Conservation (phyloP, 768 basidiomycete species). For the Fistulinella prunicolor region DNA sequence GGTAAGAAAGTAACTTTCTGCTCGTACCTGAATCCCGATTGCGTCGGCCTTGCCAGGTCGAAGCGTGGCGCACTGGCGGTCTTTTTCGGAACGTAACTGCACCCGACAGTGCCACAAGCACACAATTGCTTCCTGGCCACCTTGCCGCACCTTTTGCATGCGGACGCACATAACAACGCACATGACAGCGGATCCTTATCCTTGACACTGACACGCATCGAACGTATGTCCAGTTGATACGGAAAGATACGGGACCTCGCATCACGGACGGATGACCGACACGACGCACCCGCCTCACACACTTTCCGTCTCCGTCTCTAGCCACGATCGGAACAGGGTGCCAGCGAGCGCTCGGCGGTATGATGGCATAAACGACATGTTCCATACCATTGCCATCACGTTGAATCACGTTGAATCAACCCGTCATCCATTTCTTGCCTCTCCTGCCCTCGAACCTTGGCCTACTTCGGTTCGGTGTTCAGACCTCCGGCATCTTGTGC, state of each 20-base stretch:
- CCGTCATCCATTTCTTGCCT: background rate
- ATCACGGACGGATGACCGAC: background rate
- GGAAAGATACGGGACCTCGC: conserved; percentile 13
- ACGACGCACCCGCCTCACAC: background rate
- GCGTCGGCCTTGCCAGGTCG: no score
- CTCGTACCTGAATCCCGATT: no score
- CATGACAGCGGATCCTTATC: conserved; percentile 10
- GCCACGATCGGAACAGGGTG: conserved; percentile 9
- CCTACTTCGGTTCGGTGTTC: background rate
- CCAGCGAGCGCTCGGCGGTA: background rate
- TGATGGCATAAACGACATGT: background rate
- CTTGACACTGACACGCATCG: conserved; percentile 6
- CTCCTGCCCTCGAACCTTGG: background rate
- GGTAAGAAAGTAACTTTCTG: no score
- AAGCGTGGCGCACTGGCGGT: no score
- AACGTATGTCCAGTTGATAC: background rate
- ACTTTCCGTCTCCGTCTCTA: background rate
- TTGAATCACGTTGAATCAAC: no score
- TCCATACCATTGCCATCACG: background rate
- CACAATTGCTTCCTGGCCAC: no score
- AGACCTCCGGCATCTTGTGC: background rate
- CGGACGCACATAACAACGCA: conserved; percentile 9
- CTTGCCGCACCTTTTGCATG: no score
- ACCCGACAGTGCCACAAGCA: no score
- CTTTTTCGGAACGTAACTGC: no score